Base-by-base conservation (phyloP, 208 protist species). In the Strigomonas culicis region DNA sequence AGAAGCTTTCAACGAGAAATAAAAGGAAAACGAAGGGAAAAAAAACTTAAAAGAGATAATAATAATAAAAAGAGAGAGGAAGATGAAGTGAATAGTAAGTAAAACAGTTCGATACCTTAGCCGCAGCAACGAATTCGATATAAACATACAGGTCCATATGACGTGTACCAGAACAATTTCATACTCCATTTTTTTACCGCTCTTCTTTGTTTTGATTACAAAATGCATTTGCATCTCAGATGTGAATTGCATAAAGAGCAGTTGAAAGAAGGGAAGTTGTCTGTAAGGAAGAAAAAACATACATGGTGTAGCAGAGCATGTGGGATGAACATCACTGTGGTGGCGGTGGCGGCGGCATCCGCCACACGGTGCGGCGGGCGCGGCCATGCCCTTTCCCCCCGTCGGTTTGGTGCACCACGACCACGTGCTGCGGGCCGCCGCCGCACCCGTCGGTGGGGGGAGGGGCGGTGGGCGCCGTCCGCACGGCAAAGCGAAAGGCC, bases 41-140 rank as follows among this genome's bases (percentile, higher is more conserved):
- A 56, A 0, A 56, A 41, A 57, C 21, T 50, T 21, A 66, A 56
- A 66, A 49, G 22, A 53, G n/a, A 22, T 53, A 22, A 19, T 6
- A 17, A 53, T 22, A 4, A 43, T 7, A 31, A 59, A 36, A n/a
- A 25, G 21, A n/a, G 21, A 19, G 46, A 51, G 4, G 46, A 41
- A 41, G 36, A 41, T 41, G 36, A 41, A 41, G 36, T 17, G 13
- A 41, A 41, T 41, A 41, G 6, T 6, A 41, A 41, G 21, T 25
- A 51, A 4, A 27, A 25, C 22, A 51, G 6, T n/a, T n/a, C n/a
- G n/a, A n/a, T n/a, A n/a, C n/a, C n/a, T n/a, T n/a, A n/a, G n/a
- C n/a, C n/a, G n/a, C n/a, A n/a, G n/a, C n/a, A n/a, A n/a, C n/a
- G n/a, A n/a, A n/a, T n/a, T n/a, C n/a, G n/a, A n/a, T n/a, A n/a